Evolutionary conservation across 2,329 filamentous ascomycete species (phyloP).

Genomic region (Phoma sp.): DNA sequence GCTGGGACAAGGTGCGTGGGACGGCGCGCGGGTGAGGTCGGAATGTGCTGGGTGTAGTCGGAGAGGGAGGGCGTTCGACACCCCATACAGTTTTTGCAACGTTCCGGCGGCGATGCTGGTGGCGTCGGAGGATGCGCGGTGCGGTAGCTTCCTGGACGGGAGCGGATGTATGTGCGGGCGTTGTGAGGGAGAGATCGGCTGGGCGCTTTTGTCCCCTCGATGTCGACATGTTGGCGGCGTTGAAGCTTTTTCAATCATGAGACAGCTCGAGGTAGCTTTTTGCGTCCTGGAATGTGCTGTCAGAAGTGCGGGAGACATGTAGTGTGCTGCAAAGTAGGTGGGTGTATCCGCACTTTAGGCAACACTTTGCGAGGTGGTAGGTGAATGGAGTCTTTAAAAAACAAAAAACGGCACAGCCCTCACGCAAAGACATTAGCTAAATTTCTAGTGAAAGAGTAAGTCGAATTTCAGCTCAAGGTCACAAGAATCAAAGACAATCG

Average conservation of each 20-base stretch:
- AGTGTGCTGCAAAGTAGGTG: too few relatives aligned
- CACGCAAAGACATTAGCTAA: too few relatives aligned
- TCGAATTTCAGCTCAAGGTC: too few relatives aligned
- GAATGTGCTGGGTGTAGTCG: not conserved
- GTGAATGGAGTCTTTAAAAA: slow-evolving; percentile 5
- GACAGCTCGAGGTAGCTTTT: too few relatives aligned
- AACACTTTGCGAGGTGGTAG: not conserved
- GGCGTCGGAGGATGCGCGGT: slow-evolving; percentile 31
- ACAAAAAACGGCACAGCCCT: too few relatives aligned
- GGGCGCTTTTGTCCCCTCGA: slow-evolving; percentile 33
- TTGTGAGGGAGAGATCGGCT: slow-evolving; percentile 14
- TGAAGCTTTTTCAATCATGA: too few relatives aligned
- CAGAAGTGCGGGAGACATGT: too few relatives aligned
- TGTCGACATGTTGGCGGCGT: too few relatives aligned
- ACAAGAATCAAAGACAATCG: too few relatives aligned
- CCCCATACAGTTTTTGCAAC: slow-evolving; percentile 32
- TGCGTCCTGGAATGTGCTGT: too few relatives aligned
- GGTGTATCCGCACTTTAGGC: too few relatives aligned
- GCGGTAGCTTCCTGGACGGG: not conserved
- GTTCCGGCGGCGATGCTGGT: slow-evolving; percentile 32
- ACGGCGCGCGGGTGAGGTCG: not conserved
- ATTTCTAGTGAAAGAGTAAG: too few relatives aligned
- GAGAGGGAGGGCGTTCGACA: slow-evolving; percentile 9
- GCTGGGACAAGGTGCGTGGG: not conserved
- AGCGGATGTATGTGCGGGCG: not conserved